Base-by-base conservation (phyloP, 192 early-diverging fungal species). In the Entomortierella parvispora region DNA sequence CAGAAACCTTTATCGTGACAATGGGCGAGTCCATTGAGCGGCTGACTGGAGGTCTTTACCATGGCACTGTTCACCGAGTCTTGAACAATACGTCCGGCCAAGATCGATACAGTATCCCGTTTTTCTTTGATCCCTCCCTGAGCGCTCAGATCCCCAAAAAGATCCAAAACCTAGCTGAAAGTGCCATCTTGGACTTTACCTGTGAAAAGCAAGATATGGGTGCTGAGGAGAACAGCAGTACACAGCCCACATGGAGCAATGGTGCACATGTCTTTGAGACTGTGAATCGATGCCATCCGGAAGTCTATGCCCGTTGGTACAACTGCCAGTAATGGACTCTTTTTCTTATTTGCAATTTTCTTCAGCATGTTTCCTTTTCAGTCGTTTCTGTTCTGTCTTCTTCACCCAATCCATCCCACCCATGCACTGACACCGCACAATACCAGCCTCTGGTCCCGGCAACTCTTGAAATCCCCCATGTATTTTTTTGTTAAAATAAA, bases 1-100 rank as follows among this genome's bases (percentile, higher is more conserved):
- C 84, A 0, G 64, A 83, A 23, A 87, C 88, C 9, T 86, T 91
- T 71, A 83, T 91, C 18, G 87, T 91, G 28, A 91, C 89, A 22
- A 87, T 89, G 65, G 90, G 90, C 45, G 86, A 88, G n/a, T 81
- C 84, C 4, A 79, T 91, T 11, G 88, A 88, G 50, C 75, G 83
- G 22, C 22, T 88, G 32, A 87, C 86, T 0, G 83, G 79, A 7
- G 74, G 77, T 18, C 56, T 77, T 9, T 86, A 84, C 34, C 62
- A 83, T 9, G 89, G 88, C 0, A 91, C 88, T 0, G 84, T 84
- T 0, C 88, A 91, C 46, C 79, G 88, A 25, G 89, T 89, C 4
- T 50, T 86, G 14, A 90, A 82, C 46, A 85, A 85, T 18, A 79
- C 71, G 0, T 63, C 81, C 0, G 80, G 81, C 2, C 61, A 66